Evolutionary conservation across 2,329 filamentous ascomycete species (phyloP).

Genomic region (Ophiostoma sp.): DNA sequence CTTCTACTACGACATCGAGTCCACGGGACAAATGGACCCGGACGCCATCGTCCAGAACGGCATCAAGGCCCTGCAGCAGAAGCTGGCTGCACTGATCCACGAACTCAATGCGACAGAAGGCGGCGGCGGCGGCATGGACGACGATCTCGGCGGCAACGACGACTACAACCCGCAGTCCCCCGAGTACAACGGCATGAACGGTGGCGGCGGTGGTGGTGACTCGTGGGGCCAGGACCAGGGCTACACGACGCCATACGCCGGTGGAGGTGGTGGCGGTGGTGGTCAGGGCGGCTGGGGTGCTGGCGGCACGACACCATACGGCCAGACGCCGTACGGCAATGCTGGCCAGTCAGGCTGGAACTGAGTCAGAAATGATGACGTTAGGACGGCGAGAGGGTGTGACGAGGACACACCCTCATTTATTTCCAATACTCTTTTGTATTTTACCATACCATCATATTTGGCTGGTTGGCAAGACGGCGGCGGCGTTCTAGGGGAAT

Average conservation of each 20-base stretch:
- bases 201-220: slow-evolving; percentile 22
- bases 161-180: slow-evolving; percentile 66
- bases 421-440: slow-evolving; percentile 11
- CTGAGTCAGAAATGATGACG: slow-evolving; percentile 30
- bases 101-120: slow-evolving; percentile 54
- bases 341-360: slow-evolving; percentile 54
- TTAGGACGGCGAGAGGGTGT: background rate
- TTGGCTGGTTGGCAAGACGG: slow-evolving; percentile 12
- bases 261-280: slow-evolving; percentile 56
- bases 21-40: slow-evolving; percentile 81
- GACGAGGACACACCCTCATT: background rate
- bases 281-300: slow-evolving; percentile 66
- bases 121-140: slow-evolving; percentile 41
- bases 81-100: slow-evolving; percentile 72
- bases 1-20: slow-evolving; percentile 95
- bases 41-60: slow-evolving; percentile 87
- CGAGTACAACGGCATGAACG: slow-evolving; percentile 62
- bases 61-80: slow-evolving; percentile 84
- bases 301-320: slow-evolving; percentile 50
- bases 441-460: slow-evolving; percentile 11
- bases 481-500: slow-evolving; percentile 19
- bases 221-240: slow-evolving; percentile 61
- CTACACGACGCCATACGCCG: slow-evolving; percentile 67
- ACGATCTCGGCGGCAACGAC: slow-evolving; percentile 40
- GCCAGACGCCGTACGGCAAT: slow-evolving; percentile 49